Percentiles rank a stretch among this genome's conserved stretches.
These are phyloP conservation scores for Aspergillus sp. DNA, from an alignment of 2,329 filamentous ascomycete species.

Conservation along the genomic window DNA sequence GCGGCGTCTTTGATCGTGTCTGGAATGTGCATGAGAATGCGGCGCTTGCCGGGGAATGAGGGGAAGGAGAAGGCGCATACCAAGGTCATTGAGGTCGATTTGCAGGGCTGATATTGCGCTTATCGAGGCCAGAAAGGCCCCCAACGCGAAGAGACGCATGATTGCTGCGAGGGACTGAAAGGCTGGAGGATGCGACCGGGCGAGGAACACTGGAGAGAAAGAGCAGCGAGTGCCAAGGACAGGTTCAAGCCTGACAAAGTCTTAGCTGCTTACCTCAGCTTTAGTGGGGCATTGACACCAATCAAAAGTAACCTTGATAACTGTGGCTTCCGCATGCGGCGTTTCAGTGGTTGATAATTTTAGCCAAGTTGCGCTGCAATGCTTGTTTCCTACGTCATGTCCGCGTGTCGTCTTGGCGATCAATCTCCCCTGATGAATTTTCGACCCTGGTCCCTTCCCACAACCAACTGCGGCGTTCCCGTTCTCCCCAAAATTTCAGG, in stretches of 20 bases:
- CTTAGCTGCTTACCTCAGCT: background rate
- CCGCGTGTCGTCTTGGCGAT: constrained; percentile 2
- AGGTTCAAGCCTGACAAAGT: background rate
- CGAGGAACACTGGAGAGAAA: background rate
- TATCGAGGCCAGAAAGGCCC: constrained; percentile 3
- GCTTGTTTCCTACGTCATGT: constrained; percentile 7
- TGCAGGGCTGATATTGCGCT: constrained; percentile 2
- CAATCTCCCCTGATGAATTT: no score
- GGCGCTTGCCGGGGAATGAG: background rate
- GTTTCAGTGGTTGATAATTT: constrained; percentile 1
- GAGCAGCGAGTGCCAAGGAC: background rate
- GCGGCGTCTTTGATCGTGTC: constrained; percentile 53
- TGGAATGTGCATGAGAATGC: constrained; percentile 19
- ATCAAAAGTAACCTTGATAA: background rate
- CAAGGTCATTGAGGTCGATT: constrained; percentile 10
- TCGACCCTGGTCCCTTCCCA: no score
- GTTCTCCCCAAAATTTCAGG: no score
- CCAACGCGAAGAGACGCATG: constrained; percentile 9
- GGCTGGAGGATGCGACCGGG: constrained; percentile 1
- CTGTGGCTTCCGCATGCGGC: constrained; percentile 1
- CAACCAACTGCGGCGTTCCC: no score
- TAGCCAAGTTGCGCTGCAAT: background rate
- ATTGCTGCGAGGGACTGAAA: background rate
- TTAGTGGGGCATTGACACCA: background rate
- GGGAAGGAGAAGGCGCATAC: background rate